phyloP scores from a whole-genome alignment of 352 stramenopile genomes.

The Pythium chondricola region DNA sequence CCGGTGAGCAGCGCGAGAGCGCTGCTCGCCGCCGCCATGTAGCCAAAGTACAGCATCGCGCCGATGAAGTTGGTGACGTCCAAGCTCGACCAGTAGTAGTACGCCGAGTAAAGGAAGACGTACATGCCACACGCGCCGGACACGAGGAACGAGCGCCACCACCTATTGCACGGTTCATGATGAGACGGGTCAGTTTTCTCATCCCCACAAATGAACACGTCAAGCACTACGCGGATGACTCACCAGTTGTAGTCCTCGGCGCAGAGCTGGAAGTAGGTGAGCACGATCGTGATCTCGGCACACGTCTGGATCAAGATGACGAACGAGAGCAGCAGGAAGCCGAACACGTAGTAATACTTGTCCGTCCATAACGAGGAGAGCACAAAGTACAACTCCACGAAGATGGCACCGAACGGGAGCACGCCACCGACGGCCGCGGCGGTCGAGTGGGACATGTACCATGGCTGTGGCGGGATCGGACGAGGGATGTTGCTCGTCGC shows the following conservation, averaged over 20 bases:
- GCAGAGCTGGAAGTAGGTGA: slow-evolving; percentile 99
- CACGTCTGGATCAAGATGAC: slow-evolving; percentile 98
- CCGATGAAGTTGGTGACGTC: slow-evolving; percentile 92
- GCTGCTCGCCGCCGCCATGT: slow-evolving; percentile 98
- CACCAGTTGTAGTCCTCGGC: slow-evolving; percentile 99
- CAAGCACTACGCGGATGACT: slow-evolving; percentile 12
- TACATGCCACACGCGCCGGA: slow-evolving; percentile 95
- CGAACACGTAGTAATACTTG: slow-evolving; percentile 99
- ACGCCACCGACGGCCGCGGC: slow-evolving; percentile 94
- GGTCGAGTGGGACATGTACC: slow-evolving; percentile 96
- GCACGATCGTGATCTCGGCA: slow-evolving; percentile 98
- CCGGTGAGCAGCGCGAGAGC: slow-evolving; percentile 96
- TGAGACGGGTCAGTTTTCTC: too few species aligned
- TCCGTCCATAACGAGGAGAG: slow-evolving; percentile 97
- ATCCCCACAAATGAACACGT: slow-evolving; percentile 3
- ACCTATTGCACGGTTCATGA: too few species aligned
- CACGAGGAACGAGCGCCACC: slow-evolving; percentile 99
- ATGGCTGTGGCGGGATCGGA: slow-evolving; percentile 97
- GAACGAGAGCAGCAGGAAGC: slow-evolving; percentile 98
- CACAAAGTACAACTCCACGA: slow-evolving; percentile 99
- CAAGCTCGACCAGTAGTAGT: slow-evolving; percentile 97
- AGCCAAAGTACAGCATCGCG: slow-evolving; percentile 96
- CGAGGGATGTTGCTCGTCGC: slow-evolving; percentile 97
- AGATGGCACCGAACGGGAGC: slow-evolving; percentile 98
- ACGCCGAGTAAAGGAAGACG: slow-evolving; percentile 98